Evolutionary conservation across 2,329 filamentous ascomycete genomes (phyloP), one percentile per base, ranked within the genome.

Genomic region (Coniella lustricola): DNA sequence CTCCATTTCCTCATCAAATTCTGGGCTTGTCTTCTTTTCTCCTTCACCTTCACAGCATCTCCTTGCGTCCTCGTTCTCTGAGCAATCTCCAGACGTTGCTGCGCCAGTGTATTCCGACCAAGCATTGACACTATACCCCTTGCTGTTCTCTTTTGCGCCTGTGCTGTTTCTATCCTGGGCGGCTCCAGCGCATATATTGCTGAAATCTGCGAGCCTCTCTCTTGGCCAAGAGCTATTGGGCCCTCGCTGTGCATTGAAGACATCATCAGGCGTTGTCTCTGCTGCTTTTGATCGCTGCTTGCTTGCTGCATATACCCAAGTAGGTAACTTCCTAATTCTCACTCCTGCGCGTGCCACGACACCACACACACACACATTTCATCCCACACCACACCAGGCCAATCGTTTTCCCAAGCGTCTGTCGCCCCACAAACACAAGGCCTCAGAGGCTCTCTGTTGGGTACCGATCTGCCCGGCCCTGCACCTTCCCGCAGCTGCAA

Each of bases 401-500:
- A 45, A 34, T 34, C 51, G 34, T 36, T 43, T 35, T 18, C 13
- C 44, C 44, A 47, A 44, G 47, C 48, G 20, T 36, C 37, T 38
- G 21, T 31, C 33, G 44, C 48, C 51, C 51, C 51, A 53, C 44
- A 50, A 50, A 32, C 51, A 53, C 44, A 47, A 50, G 22, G 29
- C 8, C 44, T 47, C 44, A 47, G n/a, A 41, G 17, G 44, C 22
- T 33, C 18, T 5, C 34, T 46, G 35, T 54, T 49, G 50, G 51
- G 48, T 48, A 46, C 41, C 50, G 41, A 51, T 48, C 44, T 46
- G 50, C 37, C 43, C 37, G 38, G 22, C 33, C 47, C 53, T 54
- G 53, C 53, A 54, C 40, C 47, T 49, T 57, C 50, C 57, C 57
- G 44, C 44, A 41, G 44, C 44, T 47, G 37, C 44, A 55, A 55